These are phyloP conservation scores for Malus fusca DNA, from an alignment of 306 rosid genomes.

Conservation along the genomic window DNA sequence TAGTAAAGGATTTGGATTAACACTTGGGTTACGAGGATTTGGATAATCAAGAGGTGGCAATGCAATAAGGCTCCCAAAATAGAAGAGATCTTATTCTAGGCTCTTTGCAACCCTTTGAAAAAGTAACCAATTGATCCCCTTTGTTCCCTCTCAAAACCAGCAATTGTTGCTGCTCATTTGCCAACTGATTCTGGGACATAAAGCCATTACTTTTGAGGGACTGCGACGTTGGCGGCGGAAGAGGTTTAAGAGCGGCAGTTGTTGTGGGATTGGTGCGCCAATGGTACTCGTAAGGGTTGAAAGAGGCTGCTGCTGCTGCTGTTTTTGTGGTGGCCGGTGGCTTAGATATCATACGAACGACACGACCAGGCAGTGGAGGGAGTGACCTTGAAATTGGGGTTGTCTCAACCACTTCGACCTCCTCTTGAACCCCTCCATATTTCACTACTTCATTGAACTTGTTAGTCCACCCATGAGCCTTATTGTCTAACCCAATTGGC, in stretches of 20 bases:
- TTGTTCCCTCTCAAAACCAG: conserved; percentile 51
- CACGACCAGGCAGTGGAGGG: conserved; percentile 44
- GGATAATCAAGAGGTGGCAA: conserved; percentile 63
- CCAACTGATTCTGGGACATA: conserved; percentile 16
- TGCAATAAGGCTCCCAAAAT: conserved; percentile 69
- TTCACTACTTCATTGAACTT: conserved; percentile 40
- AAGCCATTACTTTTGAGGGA: conserved; percentile 13
- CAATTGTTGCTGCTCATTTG: conserved; percentile 37
- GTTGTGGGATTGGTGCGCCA: conserved; percentile 50
- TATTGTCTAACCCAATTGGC: conserved; percentile 43
- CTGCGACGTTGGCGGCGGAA: conserved; percentile 12
- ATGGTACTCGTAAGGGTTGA: conserved; percentile 61
- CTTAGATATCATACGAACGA: conserved; percentile 34
- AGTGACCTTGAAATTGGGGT: conserved; percentile 45
- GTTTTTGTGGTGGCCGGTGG: conserved; percentile 10
- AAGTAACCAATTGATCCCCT: conserved; percentile 55
- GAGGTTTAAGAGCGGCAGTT: conserved; percentile 13
- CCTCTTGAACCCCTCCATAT: conserved; percentile 29
- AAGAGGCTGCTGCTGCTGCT: conserved; percentile 25
- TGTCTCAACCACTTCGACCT: conserved; percentile 1
- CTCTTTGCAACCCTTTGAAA: conserved; percentile 62
- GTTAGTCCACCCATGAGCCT: conserved; percentile 43
- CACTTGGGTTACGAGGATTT: background rate
- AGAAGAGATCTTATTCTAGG: conserved; percentile 62
- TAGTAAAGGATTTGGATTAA: conserved; percentile 27